These are phyloP conservation scores for Aspergillus incahuasiensis DNA, from an alignment of 495 filamentous ascomycete genomes.

Conservation along the genomic window DNA sequence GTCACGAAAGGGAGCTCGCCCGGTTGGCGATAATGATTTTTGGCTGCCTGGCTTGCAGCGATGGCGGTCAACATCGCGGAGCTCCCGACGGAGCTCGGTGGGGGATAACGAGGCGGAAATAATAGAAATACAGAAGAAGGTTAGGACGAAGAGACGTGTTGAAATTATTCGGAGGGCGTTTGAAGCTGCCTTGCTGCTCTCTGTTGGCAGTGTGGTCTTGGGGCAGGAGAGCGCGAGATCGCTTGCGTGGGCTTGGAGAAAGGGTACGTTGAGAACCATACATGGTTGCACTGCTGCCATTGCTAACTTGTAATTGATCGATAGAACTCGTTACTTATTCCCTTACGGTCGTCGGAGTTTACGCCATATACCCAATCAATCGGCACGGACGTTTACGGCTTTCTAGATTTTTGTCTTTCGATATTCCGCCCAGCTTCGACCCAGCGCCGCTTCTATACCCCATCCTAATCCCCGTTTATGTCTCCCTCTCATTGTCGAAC, in stretches of 20 bases:
- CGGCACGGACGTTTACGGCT: slow-evolving; percentile 26
- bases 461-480: slow-evolving; percentile 64
- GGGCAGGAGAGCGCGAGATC: slow-evolving; percentile 26
- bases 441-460: slow-evolving; percentile 91
- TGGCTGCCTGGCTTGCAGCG: slow-evolving; percentile 35
- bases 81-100: slow-evolving; percentile 37
- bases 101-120: slow-evolving; percentile 31
- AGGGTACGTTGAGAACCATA: slow-evolving; percentile 29
- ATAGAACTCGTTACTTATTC: slow-evolving; percentile 47
- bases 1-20: slow-evolving; percentile 67
- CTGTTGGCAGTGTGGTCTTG: slow-evolving; percentile 41
- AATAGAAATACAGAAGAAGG: slow-evolving; percentile 26
- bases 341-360: slow-evolving; percentile 38
- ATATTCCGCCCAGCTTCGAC: slow-evolving; percentile 72
- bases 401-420: slow-evolving; percentile 35
- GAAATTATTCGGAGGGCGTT: slow-evolving; percentile 43
- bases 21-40: slow-evolving; percentile 26
- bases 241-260: slow-evolving; percentile 39
- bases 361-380: slow-evolving; percentile 44
- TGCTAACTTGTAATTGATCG: not conserved
- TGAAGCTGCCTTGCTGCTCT: slow-evolving; percentile 41
- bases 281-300: not conserved
- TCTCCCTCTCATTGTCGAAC: slow-evolving; percentile 70
- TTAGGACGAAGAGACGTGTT: slow-evolving; percentile 31
- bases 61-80: slow-evolving; percentile 32